Percentiles rank a stretch among this genome's conserved stretches.
Evolutionary conservation across 257 asterid species (phyloP).

Genomic region (Solanum pinnatisectum): DNA sequence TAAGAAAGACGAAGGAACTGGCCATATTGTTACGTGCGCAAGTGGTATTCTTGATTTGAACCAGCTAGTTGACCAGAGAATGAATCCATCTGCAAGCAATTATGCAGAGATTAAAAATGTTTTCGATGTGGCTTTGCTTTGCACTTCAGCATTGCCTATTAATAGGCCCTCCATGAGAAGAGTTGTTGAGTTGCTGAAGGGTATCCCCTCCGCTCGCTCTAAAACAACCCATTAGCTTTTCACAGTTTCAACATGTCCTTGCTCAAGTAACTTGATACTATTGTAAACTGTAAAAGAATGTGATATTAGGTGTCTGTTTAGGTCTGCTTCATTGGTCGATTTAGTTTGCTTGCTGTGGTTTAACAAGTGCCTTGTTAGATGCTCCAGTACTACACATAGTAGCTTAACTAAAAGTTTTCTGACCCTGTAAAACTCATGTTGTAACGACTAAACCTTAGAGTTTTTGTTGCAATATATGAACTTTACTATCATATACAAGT

Average conservation of each 20-base stretch:
- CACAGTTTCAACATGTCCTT: background rate
- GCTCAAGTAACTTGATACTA: background rate
- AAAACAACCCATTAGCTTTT: conserved; percentile 7
- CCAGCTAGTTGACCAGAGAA: conserved; percentile 37
- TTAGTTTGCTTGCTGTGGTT: background rate
- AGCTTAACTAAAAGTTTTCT: background rate
- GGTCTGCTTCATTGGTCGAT: background rate
- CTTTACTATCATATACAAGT: background rate
- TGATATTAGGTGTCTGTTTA: background rate
- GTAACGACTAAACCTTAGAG: background rate
- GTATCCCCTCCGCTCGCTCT: conserved; percentile 7
- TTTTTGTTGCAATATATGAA: background rate
- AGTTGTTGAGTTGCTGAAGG: conserved; percentile 58
- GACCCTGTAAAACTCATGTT: background rate
- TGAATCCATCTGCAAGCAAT: conserved; percentile 25
- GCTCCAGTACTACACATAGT: background rate
- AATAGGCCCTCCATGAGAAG: conserved; percentile 80
- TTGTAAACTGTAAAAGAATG: background rate
- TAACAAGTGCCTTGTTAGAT: background rate
- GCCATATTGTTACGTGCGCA: background rate
- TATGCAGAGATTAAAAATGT: conserved; percentile 37
- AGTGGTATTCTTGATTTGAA: conserved; percentile 9
- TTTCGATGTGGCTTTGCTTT: conserved; percentile 46
- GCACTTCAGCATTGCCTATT: conserved; percentile 48
- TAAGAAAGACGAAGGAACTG: conserved; percentile 5